Conservation (phyloP, 768 basidiomycete genomes). For the Tulasnella sp. region DNA sequence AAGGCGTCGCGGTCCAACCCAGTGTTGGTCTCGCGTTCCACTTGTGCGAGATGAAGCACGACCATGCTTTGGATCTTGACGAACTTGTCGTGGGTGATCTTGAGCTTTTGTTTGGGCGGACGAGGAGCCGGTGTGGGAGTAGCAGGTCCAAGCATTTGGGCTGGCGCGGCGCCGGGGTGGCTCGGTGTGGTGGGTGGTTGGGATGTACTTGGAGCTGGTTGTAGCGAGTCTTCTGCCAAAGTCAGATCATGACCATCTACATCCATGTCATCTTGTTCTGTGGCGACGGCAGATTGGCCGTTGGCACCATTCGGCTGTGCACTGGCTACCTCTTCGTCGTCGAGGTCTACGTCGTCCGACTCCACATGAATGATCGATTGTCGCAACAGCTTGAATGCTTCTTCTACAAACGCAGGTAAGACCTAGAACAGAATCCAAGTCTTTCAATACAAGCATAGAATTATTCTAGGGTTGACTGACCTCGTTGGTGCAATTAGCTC, state of each 20-base stretch:
- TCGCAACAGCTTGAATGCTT: slow-evolving; percentile 87
- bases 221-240: slow-evolving; percentile 38
- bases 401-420: slow-evolving; percentile 87
- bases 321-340: slow-evolving; percentile 68
- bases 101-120: slow-evolving; percentile 61
- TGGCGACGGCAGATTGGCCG: slow-evolving; percentile 38
- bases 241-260: slow-evolving; percentile 47
- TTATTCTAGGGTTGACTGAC: slow-evolving; percentile 42
- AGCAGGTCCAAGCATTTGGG: slow-evolving; percentile 35
- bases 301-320: slow-evolving; percentile 37
- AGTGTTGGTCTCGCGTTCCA: slow-evolving; percentile 68
- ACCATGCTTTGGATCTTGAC: slow-evolving; percentile 84
- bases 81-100: slow-evolving; percentile 96
- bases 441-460: not conserved
- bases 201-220: slow-evolving; percentile 32
- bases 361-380: slow-evolving; percentile 99
- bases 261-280: slow-evolving; percentile 33
- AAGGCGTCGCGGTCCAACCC: slow-evolving; percentile 88
- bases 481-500: slow-evolving; percentile 94
- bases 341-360: slow-evolving; percentile 97
- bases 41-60: slow-evolving; percentile 71
- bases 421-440: slow-evolving; percentile 52
- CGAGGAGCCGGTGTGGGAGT: slow-evolving; percentile 41
- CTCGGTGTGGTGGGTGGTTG: slow-evolving; percentile 39
- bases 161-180: slow-evolving; percentile 33